Evolutionary conservation across 2,329 filamentous ascomycete genomes (phyloP).

Genomic region (Biscogniauxia sp.): DNA sequence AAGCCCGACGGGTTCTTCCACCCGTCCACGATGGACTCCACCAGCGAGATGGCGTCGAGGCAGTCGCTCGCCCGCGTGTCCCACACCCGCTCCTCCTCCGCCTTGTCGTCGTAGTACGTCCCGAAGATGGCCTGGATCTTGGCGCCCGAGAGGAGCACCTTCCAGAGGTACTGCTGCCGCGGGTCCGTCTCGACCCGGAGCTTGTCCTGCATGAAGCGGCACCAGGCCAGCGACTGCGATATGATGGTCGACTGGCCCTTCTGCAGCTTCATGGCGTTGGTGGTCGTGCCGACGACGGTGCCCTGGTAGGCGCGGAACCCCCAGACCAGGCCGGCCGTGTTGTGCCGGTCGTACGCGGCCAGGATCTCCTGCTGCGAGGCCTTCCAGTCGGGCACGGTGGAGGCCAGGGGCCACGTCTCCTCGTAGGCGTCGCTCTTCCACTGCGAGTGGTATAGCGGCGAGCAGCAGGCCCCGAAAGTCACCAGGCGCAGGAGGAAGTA

Average conservation of each 20-base stretch:
- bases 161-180: conserved; percentile 7
- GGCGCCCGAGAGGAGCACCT: conserved; percentile 12
- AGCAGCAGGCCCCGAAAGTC: conserved; percentile 10
- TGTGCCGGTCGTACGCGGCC: conserved; percentile 10
- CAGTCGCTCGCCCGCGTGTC: conserved; percentile 9
- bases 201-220: conserved; percentile 8
- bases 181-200: conserved; percentile 8
- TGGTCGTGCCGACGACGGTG: not conserved
- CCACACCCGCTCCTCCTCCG: conserved; percentile 11
- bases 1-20: not conserved
- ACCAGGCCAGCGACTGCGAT: conserved; percentile 8
- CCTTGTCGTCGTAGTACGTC: conserved; percentile 1
- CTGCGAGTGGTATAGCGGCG: conserved; percentile 11
- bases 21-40: conserved; percentile 8
- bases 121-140: conserved; percentile 13
- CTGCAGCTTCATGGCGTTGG: conserved; percentile 4
- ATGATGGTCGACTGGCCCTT: conserved; percentile 9
- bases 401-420: not conserved
- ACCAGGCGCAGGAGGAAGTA: conserved; percentile 18
- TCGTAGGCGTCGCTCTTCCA: conserved; percentile 6
- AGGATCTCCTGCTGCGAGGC: conserved; percentile 2
- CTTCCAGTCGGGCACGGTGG: conserved; percentile 2
- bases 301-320: conserved; percentile 9
- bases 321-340: conserved; percentile 13
- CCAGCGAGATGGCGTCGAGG: conserved; percentile 8